Conservation (phyloP, 352 stramenopile species). For the Phytophthora europaea region DNA sequence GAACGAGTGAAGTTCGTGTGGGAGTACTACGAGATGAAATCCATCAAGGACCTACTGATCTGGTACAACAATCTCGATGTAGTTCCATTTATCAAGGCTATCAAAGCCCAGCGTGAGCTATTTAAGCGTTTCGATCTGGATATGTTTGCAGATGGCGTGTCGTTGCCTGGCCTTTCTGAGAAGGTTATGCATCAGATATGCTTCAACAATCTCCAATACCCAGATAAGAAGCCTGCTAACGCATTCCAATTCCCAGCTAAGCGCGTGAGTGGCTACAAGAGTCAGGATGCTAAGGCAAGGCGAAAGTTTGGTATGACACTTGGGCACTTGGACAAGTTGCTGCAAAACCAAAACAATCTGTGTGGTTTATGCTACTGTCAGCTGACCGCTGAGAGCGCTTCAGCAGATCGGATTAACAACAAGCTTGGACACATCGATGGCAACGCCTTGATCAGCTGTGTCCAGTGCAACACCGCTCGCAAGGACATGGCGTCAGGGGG, state of each 20-base stretch:
- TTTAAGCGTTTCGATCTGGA: neutral
- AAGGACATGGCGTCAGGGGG: slow-evolving; percentile 34
- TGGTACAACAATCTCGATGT: neutral
- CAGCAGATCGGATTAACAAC: slow-evolving; percentile 20
- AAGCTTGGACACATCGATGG: slow-evolving; percentile 1
- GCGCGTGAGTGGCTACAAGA: neutral
- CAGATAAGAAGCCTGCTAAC: neutral
- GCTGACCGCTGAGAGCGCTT: slow-evolving; percentile 28
- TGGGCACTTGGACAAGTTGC: slow-evolving; percentile 23
- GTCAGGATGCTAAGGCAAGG: neutral
- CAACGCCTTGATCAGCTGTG: slow-evolving; percentile 32
- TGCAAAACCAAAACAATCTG: slow-evolving; percentile 30
- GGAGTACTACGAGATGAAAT: neutral
- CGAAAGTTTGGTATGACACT: slow-evolving; percentile 31
- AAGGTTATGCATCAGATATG: neutral
- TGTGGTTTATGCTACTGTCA: slow-evolving; percentile 30
- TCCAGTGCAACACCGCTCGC: slow-evolving; percentile 33
- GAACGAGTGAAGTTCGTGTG: neutral
- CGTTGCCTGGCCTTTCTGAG: neutral
- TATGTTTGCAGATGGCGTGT: neutral
- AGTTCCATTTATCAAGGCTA: neutral
- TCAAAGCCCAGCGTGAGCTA: neutral
- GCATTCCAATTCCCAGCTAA: neutral
- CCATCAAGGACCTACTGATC: neutral
- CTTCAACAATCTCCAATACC: neutral